A percentile compares a stretch with the other conserved stretches of the same genome.
phyloP scores from a whole-genome alignment of 805 yeast genomes.

The Cyberlindnera petersonii region DNA sequence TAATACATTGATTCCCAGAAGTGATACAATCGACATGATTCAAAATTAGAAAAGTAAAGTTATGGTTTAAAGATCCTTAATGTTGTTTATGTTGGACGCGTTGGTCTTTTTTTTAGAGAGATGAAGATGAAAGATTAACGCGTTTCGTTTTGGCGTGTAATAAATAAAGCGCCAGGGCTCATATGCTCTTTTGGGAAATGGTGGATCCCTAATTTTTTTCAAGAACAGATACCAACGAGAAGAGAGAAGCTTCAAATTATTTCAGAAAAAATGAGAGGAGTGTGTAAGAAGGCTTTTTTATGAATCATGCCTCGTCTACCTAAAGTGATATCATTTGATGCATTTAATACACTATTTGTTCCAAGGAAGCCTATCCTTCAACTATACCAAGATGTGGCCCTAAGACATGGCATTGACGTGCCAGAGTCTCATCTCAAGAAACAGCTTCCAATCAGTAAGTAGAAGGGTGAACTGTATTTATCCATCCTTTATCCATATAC shows the following conservation, averaged over 20 bases:
- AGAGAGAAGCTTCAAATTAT: not conserved
- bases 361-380: slow-evolving; percentile 50
- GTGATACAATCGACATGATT: slow-evolving; percentile 85
- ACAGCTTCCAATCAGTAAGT: slow-evolving; percentile 13
- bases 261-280: not conserved
- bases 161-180: slow-evolving; percentile 2
- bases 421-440: slow-evolving; percentile 25
- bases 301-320: slow-evolving; percentile 13
- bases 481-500: not conserved
- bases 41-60: too few relatives aligned
- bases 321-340: slow-evolving; percentile 57
- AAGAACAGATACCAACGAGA: too few relatives aligned
- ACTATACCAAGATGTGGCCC: slow-evolving; percentile 50
- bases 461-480: too few relatives aligned
- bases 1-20: slow-evolving; percentile 85
- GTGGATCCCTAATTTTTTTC: slow-evolving; percentile 1
- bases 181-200: not conserved
- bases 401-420: slow-evolving; percentile 38
- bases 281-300: too few relatives aligned
- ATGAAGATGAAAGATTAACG: not conserved
- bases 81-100: not conserved
- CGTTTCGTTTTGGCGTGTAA: too few relatives aligned
- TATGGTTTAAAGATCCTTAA: too few relatives aligned
- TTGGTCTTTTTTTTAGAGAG: not conserved
- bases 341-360: slow-evolving; percentile 60